Percentiles rank a stretch among this genome's conserved stretches.
These are phyloP conservation scores for Scalesia atractyloides DNA, from an alignment of 129 eudicot species.

Conservation along the genomic window DNA sequence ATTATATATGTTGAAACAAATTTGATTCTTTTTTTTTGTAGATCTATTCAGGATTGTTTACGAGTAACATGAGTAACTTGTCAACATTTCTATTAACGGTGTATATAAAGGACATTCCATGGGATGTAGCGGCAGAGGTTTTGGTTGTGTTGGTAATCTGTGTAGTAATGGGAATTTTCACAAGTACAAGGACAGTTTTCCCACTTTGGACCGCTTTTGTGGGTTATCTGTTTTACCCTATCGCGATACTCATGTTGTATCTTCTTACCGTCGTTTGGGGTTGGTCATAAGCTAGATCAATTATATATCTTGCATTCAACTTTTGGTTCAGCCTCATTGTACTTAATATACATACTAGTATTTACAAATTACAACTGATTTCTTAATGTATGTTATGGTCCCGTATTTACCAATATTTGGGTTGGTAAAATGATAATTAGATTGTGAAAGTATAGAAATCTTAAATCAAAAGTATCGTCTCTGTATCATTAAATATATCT, in stretches of 20 bases:
- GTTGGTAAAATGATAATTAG: too few relatives aligned
- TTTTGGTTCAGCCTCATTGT: not conserved
- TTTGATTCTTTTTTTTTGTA: constrained; percentile 11
- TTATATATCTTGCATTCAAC: not conserved
- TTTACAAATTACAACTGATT: not conserved
- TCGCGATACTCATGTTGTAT: constrained; percentile 49
- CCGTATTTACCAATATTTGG: too few relatives aligned
- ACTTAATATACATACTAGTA: not conserved
- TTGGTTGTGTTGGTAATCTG: constrained; percentile 53
- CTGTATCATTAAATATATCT: too few relatives aligned
- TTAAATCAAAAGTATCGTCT: too few relatives aligned
- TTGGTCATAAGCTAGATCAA: constrained; percentile 42
- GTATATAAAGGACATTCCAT: constrained; percentile 43
- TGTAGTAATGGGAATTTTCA: constrained; percentile 46
- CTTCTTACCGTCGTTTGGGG: constrained; percentile 45
- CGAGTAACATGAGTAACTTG: constrained; percentile 57
- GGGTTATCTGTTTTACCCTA: constrained; percentile 54
- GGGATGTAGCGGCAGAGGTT: constrained; percentile 70
- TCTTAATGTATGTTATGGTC: not conserved
- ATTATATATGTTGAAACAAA: not conserved
- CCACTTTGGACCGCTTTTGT: constrained; percentile 57
- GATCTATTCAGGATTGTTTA: constrained; percentile 64
- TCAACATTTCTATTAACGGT: constrained; percentile 48
- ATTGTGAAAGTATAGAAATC: too few relatives aligned
- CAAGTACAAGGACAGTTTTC: constrained; percentile 48